phyloP scores from a whole-genome alignment of 2,329 filamentous ascomycete species.

The Aureobasidium sp. region DNA sequence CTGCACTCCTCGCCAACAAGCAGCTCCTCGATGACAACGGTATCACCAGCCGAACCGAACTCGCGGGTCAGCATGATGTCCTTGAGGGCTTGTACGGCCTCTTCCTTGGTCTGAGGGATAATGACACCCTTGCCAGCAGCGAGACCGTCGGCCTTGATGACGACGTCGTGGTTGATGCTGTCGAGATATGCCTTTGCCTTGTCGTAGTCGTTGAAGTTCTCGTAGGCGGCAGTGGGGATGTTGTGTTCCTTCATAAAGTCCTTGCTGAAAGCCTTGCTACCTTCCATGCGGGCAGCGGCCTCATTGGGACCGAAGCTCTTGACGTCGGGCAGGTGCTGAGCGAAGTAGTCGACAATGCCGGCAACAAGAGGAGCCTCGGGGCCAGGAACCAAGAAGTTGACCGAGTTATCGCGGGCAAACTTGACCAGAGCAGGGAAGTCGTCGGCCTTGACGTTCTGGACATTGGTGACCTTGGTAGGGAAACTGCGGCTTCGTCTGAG shows the following conservation, averaged over 20 bases:
- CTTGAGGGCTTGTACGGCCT: slow-evolving; percentile 73
- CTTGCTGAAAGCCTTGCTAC: slow-evolving; percentile 94
- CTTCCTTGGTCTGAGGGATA: slow-evolving; percentile 71
- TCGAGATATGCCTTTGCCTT: slow-evolving; percentile 59
- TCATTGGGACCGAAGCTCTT: slow-evolving; percentile 79
- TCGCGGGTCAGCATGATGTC: slow-evolving; percentile 86
- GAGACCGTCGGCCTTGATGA: slow-evolving; percentile 89
- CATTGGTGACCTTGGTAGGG: slow-evolving; percentile 47
- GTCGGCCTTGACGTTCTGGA: slow-evolving; percentile 60
- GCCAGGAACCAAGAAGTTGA: slow-evolving; percentile 83
- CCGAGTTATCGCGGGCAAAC: slow-evolving; percentile 63
- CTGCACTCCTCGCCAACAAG: slow-evolving; percentile 87
- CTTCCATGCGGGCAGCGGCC: slow-evolving; percentile 82
- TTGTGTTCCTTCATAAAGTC: slow-evolving; percentile 91
- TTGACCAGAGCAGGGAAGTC: slow-evolving; percentile 72
- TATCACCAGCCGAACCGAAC: slow-evolving; percentile 78
- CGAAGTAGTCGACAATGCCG: slow-evolving; percentile 80
- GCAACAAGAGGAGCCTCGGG: slow-evolving; percentile 92
- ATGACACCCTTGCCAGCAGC: slow-evolving; percentile 96
- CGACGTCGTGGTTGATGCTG: slow-evolving; percentile 62
- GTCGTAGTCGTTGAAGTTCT: slow-evolving; percentile 58
- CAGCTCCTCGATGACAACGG: slow-evolving; percentile 94
- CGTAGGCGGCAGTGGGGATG: slow-evolving; percentile 86
- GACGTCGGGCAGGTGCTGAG: slow-evolving; percentile 46
- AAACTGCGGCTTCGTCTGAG: slow-evolving; percentile 21